These are phyloP conservation scores for Suillus subluteus DNA, from an alignment of 768 basidiomycete species.

Conservation along the genomic window DNA sequence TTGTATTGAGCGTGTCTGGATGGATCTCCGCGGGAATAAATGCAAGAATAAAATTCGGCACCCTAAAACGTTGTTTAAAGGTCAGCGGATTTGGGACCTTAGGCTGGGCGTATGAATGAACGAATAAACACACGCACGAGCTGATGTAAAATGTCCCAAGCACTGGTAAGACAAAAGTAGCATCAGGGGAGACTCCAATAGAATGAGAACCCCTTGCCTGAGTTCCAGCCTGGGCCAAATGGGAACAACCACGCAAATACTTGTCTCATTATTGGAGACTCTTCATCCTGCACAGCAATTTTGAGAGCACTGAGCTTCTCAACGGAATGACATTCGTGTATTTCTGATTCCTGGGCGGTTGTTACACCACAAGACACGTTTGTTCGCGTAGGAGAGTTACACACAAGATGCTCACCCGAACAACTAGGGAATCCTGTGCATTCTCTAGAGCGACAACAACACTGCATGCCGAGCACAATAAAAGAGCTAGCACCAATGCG, in stretches of 20 bases:
- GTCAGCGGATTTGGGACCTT: constrained; percentile 23
- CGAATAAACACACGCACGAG: constrained; percentile 62
- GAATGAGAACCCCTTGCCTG: constrained; percentile 42
- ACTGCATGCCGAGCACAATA: constrained; percentile 34
- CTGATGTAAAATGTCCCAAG: constrained; percentile 96
- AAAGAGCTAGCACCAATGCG: constrained; percentile 48
- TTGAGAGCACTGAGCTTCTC: constrained; percentile 61
- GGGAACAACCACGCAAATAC: constrained; percentile 85
- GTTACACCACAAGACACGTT: constrained; percentile 14
- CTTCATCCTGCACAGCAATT: constrained; percentile 57
- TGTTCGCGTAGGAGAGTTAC: constrained; percentile 10
- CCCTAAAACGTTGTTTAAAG: constrained; percentile 46
- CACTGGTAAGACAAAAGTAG: constrained; percentile 44
- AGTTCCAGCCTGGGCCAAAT: constrained; percentile 90
- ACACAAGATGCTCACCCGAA: constrained; percentile 32
- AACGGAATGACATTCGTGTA: constrained; percentile 45
- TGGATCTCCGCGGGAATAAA: constrained; percentile 92
- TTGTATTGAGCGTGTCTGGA: constrained; percentile 83
- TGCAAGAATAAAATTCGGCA: constrained; percentile 93
- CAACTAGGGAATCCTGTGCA: constrained; percentile 28
- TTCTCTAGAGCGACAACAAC: constrained; percentile 23
- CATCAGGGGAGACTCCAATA: constrained; percentile 5
- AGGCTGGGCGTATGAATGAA: constrained; percentile 10
- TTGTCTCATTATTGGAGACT: constrained; percentile 78
- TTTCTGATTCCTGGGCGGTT: constrained; percentile 44